Evolutionary conservation across 306 rosid species (phyloP).

Genomic region (Echinosophora koreensis): DNA sequence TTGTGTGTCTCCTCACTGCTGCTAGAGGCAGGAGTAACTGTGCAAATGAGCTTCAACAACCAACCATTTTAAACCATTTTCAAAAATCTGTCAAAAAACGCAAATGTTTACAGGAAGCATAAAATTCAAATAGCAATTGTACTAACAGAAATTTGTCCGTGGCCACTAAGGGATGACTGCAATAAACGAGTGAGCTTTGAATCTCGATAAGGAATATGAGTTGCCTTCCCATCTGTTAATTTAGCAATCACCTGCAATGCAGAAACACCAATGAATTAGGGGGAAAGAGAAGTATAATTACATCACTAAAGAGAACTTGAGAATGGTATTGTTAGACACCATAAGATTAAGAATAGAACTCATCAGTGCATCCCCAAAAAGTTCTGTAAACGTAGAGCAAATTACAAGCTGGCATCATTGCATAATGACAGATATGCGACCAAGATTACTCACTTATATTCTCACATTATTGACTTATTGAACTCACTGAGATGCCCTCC

Average conservation of each 20-base stretch:
- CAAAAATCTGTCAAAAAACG: conserved; percentile 17
- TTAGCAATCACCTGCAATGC: conserved; percentile 80
- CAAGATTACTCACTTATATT: conserved; percentile 22
- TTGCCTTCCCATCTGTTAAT: conserved; percentile 81
- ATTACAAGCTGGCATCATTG: conserved; percentile 26
- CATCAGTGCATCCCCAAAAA: background rate
- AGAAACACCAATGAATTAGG: conserved; percentile 22
- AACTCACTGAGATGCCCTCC: conserved; percentile 7
- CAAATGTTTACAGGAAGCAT: conserved; percentile 1
- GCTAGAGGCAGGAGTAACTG: conserved; percentile 93
- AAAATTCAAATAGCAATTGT: conserved; percentile 24
- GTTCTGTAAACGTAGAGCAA: conserved; percentile 6
- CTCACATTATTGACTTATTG: background rate
- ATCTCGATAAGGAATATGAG: conserved; percentile 92
- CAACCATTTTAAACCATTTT: conserved; percentile 36
- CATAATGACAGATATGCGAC: conserved; percentile 26
- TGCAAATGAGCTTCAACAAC: conserved; percentile 80
- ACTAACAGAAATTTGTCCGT: conserved; percentile 91
- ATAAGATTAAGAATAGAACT: conserved; percentile 6
- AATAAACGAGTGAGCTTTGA: conserved; percentile 90
- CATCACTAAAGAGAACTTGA: conserved; percentile 1
- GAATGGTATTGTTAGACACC: conserved; percentile 21
- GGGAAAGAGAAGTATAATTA: conserved; percentile 23
- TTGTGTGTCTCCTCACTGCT: conserved; percentile 93
- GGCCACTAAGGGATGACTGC: conserved; percentile 91